Base-by-base conservation (phyloP, 805 yeast species). In the Starmerella ratchasimensis region DNA sequence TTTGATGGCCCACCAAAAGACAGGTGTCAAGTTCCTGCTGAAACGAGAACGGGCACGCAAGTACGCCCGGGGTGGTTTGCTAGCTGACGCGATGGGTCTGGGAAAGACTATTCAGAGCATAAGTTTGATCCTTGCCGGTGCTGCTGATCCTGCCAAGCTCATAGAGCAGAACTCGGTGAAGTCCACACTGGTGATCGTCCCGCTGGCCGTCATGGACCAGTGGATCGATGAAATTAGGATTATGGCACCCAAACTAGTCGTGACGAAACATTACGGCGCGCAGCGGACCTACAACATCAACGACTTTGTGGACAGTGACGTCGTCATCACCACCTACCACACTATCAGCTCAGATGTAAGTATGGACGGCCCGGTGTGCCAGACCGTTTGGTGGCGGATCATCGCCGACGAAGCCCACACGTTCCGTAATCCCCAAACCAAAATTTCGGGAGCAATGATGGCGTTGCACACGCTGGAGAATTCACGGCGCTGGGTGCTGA, bases 51-150 rank as follows among this genome's bases (percentile, higher is more conserved):
- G 29, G 3, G 29, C 37, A 3, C 34, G 35, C 10, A 39, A 38
- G 13, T 31, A 41, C 2, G 47, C 44, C 15, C 65, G 62, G 39
- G 80, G 80, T 21, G 81, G 80, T 3, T 36, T 74, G n/a, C 59
- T 81, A 28, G 81, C 90, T 51, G 94, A 81, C 54, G 93, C 80
- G 58, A 82, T 82, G 94, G 94, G 94, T 14, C 62, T 82, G 13
- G 94, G 94, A 36, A 82, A 82, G 51, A 82, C 94, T 0, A 71
- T 82, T 33, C 94, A 82, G 57, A 71, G 80, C 11, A 61, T 74
- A 29, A 78, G 90, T 0, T 59, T 82, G 30, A 71, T 80, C 38
- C 50, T 76, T 38, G 62, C 72, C 24, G n/a, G n/a, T n/a, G n/a
- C n/a, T n/a, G 50, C 49, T 19, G 49, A 43, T 19, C 44, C 44